A percentile compares a stretch with the other conserved stretches of the same genome.
phyloP scores from a whole-genome alignment of 805 yeast genomes.

The Lipomyces orientalis region DNA sequence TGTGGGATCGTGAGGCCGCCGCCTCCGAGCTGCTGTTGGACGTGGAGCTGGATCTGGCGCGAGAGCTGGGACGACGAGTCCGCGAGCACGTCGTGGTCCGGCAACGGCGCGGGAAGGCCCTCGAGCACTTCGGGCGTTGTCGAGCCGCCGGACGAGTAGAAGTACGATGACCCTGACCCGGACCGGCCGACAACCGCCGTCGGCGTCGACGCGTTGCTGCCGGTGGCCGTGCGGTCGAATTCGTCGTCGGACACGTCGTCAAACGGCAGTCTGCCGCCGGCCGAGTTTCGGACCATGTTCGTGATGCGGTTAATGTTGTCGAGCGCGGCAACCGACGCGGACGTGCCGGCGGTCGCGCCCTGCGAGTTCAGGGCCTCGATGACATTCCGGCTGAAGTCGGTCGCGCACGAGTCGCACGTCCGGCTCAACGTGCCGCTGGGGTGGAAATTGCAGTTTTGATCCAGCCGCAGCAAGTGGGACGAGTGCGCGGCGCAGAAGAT shows the following conservation, averaged over 20 bases:
- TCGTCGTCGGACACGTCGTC: slow-evolving; percentile 26
- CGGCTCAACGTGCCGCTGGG: slow-evolving; percentile 69
- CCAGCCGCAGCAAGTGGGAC: slow-evolving; percentile 63
- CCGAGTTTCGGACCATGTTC: slow-evolving; percentile 32
- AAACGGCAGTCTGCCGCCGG: slow-evolving; percentile 5
- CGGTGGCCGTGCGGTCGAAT: slow-evolving; percentile 9
- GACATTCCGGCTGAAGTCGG: slow-evolving; percentile 49
- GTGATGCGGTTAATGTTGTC: slow-evolving; percentile 34
- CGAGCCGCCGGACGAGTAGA: slow-evolving; percentile 12
- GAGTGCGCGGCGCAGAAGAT: slow-evolving; percentile 74
- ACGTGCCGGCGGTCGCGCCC: slow-evolving; percentile 13
- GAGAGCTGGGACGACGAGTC: slow-evolving; percentile 9
- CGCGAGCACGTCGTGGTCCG: neutral
- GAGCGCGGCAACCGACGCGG: slow-evolving; percentile 8
- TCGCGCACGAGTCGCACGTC: slow-evolving; percentile 71
- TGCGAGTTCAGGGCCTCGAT: slow-evolving; percentile 31
- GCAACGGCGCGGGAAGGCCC: slow-evolving; percentile 2
- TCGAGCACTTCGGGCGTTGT: slow-evolving; percentile 18
- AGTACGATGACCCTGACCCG: slow-evolving; percentile 6
- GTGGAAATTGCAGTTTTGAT: slow-evolving; percentile 55
- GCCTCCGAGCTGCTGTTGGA: slow-evolving; percentile 30
- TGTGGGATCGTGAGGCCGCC: slow-evolving; percentile 11
- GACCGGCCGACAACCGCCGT: neutral
- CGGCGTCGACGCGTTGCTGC: neutral
- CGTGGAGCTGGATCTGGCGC: slow-evolving; percentile 22